A percentile compares a stretch with the other conserved stretches of the same genome.
phyloP scores from a whole-genome alignment of 2,329 filamentous ascomycete species.

The Didymella glomerata region DNA sequence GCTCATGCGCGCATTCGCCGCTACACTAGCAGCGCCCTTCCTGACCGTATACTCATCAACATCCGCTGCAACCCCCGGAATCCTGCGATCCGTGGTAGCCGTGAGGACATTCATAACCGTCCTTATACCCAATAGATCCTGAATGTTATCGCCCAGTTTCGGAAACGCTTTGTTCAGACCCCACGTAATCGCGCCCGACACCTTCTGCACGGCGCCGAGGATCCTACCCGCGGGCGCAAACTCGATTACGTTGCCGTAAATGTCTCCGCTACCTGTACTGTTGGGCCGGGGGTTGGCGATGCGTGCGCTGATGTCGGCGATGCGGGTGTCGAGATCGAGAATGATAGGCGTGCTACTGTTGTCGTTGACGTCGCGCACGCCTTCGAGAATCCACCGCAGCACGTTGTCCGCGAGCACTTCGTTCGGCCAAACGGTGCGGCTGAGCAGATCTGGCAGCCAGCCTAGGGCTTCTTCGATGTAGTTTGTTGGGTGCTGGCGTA shows the following conservation, averaged over 20 bases:
- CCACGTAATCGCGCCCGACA: conserved; percentile 20
- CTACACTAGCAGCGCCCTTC: conserved; percentile 30
- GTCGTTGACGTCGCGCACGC: conserved; percentile 31
- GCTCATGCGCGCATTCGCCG: conserved; percentile 29
- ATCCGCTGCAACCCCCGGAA: conserved; percentile 39
- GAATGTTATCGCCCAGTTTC: conserved; percentile 39
- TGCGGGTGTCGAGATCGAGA: conserved; percentile 24
- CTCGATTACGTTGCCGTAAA: conserved; percentile 41
- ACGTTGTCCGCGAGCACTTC: conserved; percentile 45
- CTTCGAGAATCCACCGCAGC: conserved; percentile 42
- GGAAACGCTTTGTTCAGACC: conserved; percentile 36
- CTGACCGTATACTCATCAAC: conserved; percentile 32
- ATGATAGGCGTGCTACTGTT: conserved; percentile 26
- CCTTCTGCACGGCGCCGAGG: conserved; percentile 25
- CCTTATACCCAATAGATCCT: conserved; percentile 40
- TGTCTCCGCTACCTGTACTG: conserved; percentile 43
- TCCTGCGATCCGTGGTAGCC: conserved; percentile 44
- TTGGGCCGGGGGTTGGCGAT: conserved; percentile 23
- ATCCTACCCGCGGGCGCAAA: conserved; percentile 43
- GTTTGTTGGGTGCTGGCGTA: conserved; percentile 40
- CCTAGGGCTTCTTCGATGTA: conserved; percentile 41
- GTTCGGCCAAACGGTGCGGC: conserved; percentile 44
- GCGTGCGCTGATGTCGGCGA: conserved; percentile 24
- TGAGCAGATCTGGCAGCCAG: conserved; percentile 37
- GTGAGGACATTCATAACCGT: conserved; percentile 41